Evolutionary conservation across 176 grass and related monocot genomes (phyloP), one percentile per base, ranked within the genome.

Genomic region (Neostapfia colusana): DNA sequence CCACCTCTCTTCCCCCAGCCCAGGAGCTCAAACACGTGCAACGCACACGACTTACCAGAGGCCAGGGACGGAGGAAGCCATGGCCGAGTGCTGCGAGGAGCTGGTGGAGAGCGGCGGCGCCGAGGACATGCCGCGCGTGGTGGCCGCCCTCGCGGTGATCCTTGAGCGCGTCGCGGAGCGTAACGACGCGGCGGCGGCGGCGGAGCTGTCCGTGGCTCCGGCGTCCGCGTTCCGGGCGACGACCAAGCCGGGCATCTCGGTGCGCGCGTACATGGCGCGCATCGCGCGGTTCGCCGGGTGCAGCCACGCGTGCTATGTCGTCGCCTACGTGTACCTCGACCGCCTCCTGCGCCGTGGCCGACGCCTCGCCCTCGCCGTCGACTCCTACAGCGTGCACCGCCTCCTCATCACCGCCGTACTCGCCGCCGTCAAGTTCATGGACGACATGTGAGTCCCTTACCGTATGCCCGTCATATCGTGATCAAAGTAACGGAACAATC

Each of bases 271-370:
- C 70, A 75, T 81, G 73, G 85, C 89, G 82, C 85, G 88, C 48
- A 82, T 94, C 76, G 77, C 77, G 17, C 73, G 71, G 69, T 85
- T 88, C 63, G 88, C 88, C 62, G 65, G 81, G 40, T 94, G 91
- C 85, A 94, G 91, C 79, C 71, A 65, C 21, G 65, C 85, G 51
- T 94, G 91, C 88, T 94, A 83, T 72, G 88, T 86, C 79, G 83
- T 91, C 31, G 88, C 91, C 39, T 91, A 91, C 85, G 83, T 91
- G 28, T 94, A 88, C 91, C 85, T 91, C 41, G 91, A 94, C 85
- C 88, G 88, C 46, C 54, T 94, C 55, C 72, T 88, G 10, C 79
- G 75, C 48, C 48, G 48, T 25, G 66, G 79, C 54, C 79, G 67
- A 0, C 65, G 81, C 28, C 39, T 84, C 8, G 78, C 75, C 44